Base-by-base conservation (phyloP, 1,139 yeast genomes). In the Pichia sp. region DNA sequence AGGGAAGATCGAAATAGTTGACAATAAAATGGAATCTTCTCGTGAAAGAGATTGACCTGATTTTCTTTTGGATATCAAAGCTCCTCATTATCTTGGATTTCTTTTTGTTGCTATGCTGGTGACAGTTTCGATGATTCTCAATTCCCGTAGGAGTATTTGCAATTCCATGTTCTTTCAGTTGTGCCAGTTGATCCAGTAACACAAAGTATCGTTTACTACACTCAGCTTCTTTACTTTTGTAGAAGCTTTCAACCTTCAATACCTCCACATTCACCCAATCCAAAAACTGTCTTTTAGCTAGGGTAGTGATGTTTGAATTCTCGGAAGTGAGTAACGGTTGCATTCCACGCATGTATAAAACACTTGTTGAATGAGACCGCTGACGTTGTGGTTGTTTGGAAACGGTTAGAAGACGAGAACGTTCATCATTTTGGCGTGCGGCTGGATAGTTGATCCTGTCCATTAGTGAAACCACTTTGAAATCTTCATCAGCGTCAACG, bases 101-200 rank as follows among this genome's bases (percentile, higher is more conserved):
- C 27, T 32, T 32, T 8, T 21, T 12, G n/a, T 26, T 26, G 14
- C 16, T 25, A 25, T 25, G 27, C 16, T 25, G 27, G 16, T 25
- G 27, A 25, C 27, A 25, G 18, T 14, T 25, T 25, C 13, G 22
- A 8, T 17, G 29, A 27, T 27, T 17, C 8, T 12, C 15, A 18
- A 14, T 11, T 22, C 5, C 6, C n/a, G n/a, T n/a, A 11, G 8
- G 2, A 11, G 12, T 14, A 14, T 29, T 23, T 34, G 37, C 3
- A 32, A 38, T 26, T 34, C 31, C 35, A 13, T 25, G 18, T 14
- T 74, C 76, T 36, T 74, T 63, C 40, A 83, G 53, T 44, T 75
- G 77, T 43, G 69, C 69, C 34, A 84, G 54, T 54, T 84, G 94
- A 46, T 74, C 82, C 47, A 80, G 80, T 17, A 84, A 53, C 10